Percentiles rank a stretch among this genome's conserved stretches.
phyloP scores from a whole-genome alignment of 1,139 yeast species.

The Debaryomycetaceae sp. region DNA sequence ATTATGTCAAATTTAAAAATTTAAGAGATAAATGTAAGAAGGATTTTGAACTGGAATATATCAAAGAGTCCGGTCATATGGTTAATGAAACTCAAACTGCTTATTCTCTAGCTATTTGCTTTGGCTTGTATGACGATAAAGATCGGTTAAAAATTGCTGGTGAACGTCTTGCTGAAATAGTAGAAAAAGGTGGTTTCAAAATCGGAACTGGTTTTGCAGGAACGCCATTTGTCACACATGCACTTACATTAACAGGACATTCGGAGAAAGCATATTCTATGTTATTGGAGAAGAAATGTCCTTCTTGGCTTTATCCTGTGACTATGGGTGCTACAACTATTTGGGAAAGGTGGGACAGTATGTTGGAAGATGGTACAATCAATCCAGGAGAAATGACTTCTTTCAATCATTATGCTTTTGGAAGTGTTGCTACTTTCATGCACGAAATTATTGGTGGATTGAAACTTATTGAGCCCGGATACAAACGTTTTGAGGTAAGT shows the following conservation, averaged over 20 bases:
- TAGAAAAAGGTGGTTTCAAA: constrained; percentile 8
- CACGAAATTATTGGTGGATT: constrained; percentile 13
- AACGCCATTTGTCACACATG: constrained; percentile 17
- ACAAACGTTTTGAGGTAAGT: constrained; percentile 6
- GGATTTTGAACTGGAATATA: constrained; percentile 10
- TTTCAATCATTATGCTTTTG: constrained; percentile 20
- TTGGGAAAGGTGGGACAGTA: constrained; percentile 22
- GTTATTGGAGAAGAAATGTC: constrained; percentile 14
- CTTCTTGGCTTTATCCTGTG: constrained; percentile 20
- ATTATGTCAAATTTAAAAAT: neutral
- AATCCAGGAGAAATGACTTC: constrained; percentile 21
- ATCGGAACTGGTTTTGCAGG: constrained; percentile 20
- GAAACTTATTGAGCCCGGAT: constrained; percentile 11
- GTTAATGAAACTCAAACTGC: too few relatives aligned
- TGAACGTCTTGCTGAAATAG: too few relatives aligned
- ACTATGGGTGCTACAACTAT: constrained; percentile 20
- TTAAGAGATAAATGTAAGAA: constrained; percentile 2
- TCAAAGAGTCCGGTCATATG: too few relatives aligned
- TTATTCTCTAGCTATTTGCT: too few relatives aligned
- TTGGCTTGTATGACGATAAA: too few relatives aligned
- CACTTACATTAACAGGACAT: constrained; percentile 13
- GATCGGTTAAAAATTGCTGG: too few relatives aligned
- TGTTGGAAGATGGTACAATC: constrained; percentile 16
- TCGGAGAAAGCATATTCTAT: constrained; percentile 14
- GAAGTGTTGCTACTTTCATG: constrained; percentile 16